These are phyloP conservation scores for Malus sieversii DNA, from an alignment of 306 rosid species.

Conservation along the genomic window DNA sequence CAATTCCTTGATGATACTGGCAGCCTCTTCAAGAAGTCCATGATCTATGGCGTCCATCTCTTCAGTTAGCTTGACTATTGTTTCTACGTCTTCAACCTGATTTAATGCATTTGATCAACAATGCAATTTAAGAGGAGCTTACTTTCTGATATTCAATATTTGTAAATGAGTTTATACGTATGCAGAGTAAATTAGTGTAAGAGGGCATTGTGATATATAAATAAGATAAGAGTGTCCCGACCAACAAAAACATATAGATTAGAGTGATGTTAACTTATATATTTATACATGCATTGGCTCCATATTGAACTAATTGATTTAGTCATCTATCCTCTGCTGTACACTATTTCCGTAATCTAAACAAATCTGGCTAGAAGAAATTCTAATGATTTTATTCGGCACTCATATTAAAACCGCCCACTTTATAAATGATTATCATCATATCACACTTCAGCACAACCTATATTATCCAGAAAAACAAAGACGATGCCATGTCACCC, in stretches of 20 bases:
- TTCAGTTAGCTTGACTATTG: constrained; percentile 76
- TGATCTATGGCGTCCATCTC: constrained; percentile 77
- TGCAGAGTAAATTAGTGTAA: background rate
- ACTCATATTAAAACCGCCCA: background rate
- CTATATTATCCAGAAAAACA: background rate
- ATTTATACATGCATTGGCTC: no score
- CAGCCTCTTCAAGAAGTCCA: constrained; percentile 86
- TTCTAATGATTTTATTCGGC: no score
- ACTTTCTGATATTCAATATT: background rate
- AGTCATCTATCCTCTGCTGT: no score
- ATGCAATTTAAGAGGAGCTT: background rate
- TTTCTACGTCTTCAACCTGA: constrained; percentile 95
- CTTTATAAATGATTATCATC: background rate
- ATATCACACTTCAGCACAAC: background rate
- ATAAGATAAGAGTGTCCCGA: no score
- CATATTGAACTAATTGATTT: no score
- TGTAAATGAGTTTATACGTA: background rate
- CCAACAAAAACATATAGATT: no score
- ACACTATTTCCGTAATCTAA: no score
- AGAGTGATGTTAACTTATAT: no score
- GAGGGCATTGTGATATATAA: background rate
- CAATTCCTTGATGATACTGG: constrained; percentile 60
- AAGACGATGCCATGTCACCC: background rate
- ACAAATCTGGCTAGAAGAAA: no score
- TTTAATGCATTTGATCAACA: background rate